Evolutionary conservation across 306 rosid species (phyloP).

Genomic region (Astragalus glycyphyllos): DNA sequence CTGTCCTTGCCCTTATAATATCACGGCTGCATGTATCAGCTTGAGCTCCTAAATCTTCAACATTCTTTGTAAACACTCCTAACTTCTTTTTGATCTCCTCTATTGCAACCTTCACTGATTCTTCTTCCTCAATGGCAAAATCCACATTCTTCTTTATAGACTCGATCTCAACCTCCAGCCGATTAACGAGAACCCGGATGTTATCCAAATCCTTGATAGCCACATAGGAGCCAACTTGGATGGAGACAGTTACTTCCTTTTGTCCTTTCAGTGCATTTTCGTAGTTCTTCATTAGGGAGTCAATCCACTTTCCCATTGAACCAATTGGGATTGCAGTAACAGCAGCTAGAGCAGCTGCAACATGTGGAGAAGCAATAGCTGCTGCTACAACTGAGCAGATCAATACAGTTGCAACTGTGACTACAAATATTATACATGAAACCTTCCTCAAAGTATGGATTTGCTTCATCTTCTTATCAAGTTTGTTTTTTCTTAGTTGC

Average conservation of each 20-base stretch:
- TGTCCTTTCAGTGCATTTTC: constrained; percentile 73
- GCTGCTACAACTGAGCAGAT: constrained; percentile 91
- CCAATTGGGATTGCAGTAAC: constrained; percentile 79
- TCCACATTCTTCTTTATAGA: constrained; percentile 59
- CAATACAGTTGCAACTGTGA: constrained; percentile 78
- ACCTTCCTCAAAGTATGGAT: constrained; percentile 78
- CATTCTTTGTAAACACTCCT: constrained; percentile 73
- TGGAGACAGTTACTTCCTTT: constrained; percentile 67
- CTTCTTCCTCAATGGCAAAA: constrained; percentile 71
- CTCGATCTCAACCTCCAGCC: constrained; percentile 66
- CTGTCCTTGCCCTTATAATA: constrained; percentile 84
- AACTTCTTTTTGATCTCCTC: constrained; percentile 81
- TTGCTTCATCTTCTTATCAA: constrained; percentile 67
- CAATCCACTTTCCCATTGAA: constrained; percentile 90
- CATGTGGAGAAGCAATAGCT: constrained; percentile 81
- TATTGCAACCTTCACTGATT: constrained; percentile 66
- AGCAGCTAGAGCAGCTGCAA: constrained; percentile 84
- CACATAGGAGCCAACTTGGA: constrained; percentile 80
- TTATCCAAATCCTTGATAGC: constrained; percentile 86
- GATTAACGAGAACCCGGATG: constrained; percentile 68
- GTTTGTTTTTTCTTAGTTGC: constrained; percentile 55
- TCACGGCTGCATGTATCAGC: constrained; percentile 82
- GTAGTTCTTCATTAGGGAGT: constrained; percentile 74
- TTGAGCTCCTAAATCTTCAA: constrained; percentile 79
- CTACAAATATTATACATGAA: constrained; percentile 65